Evolutionary conservation across 192 early-diverging fungal species (phyloP), one percentile per base, ranked within the genome.

Genomic region (Thoreauomyces humboldtii): DNA sequence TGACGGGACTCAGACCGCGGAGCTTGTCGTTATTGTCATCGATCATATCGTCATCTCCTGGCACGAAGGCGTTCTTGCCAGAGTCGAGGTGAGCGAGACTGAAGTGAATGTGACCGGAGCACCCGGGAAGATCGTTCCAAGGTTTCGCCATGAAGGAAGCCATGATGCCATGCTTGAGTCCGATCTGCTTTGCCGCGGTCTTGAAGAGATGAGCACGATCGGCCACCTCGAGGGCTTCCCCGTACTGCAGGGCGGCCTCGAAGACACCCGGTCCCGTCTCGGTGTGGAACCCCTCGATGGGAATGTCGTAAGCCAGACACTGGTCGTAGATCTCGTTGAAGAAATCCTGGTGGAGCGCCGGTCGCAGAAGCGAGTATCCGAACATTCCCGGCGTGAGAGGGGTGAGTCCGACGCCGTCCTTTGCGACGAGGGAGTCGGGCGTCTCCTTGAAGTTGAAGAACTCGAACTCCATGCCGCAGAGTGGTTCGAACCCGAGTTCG

Each of bases 141-240:
- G 91, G 91, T 56, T 92, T 92, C 2, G 91, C 91, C 91, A 92
- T 92, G 76, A 92, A 92, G 11, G 81, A 85, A 7, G 91, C 72
- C 70, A 89, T 87, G 38, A 92, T 71, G 2, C 87, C 87, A 55
- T 83, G 77, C 34, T 85, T 73, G 7, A 88, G 41, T 0, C 81
- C 89, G 24, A 92, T 73, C 63, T 89, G 86, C 69, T 92, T 92
- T 37, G 78, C 83, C 0, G 83, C 75, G 9, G 79, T 82, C 54
- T 92, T 92, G 75, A 92, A 92, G 14, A 92, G 72, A 7, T 84
- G 81, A 7, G 91, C 91, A 41, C 79, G 75, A 70, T 92, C 91
- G 14, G 82, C 85, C 56, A 86, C 73, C 38, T 84, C 70, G 28
- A 82, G 61, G 0, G 88, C 85, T 24, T 71, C 76, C 12, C 72